These are phyloP conservation scores for Mortierella sp. DNA, from an alignment of 371 early-diverging fungal genomes.

Conservation along the genomic window DNA sequence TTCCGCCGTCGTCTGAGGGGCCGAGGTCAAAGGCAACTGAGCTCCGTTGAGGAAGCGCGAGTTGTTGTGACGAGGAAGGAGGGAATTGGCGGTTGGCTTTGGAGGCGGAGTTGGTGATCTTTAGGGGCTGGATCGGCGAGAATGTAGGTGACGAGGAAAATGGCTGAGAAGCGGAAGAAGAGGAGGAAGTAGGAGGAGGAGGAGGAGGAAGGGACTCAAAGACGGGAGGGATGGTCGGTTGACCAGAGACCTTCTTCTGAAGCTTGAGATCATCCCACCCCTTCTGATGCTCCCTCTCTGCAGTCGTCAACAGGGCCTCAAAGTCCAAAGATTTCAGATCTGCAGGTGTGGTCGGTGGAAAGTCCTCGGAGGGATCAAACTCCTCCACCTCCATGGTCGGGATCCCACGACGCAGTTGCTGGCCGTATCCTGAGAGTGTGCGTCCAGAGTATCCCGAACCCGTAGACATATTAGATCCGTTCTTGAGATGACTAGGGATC, in stretches of 20 bases:
- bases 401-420: neutral
- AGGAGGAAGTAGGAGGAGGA: neutral
- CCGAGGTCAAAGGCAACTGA: slow-evolving; percentile 22
- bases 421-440: slow-evolving; percentile 10
- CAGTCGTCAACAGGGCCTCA: slow-evolving; percentile 21
- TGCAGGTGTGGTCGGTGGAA: slow-evolving; percentile 17
- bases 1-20: slow-evolving; percentile 19
- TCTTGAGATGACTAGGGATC: slow-evolving; percentile 13
- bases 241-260: slow-evolving; percentile 7
- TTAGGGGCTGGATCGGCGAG: slow-evolving; percentile 19
- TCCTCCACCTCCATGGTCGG: slow-evolving; percentile 11
- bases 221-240: neutral
- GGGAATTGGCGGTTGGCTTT: neutral
- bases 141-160: neutral
- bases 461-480: slow-evolving; percentile 12
- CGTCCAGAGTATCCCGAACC: slow-evolving; percentile 15
- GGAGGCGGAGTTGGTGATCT: slow-evolving; percentile 11
- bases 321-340: slow-evolving; percentile 25
- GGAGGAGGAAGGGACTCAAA: neutral
- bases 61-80: neutral
- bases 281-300: slow-evolving; percentile 22
- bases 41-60: slow-evolving; percentile 7
- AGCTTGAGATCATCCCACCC: slow-evolving; percentile 23
- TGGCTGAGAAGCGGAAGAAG: neutral
- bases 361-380: slow-evolving; percentile 20